Base-by-base conservation (phyloP, 768 basidiomycete genomes). In the Steccherinum ochraceum region DNA sequence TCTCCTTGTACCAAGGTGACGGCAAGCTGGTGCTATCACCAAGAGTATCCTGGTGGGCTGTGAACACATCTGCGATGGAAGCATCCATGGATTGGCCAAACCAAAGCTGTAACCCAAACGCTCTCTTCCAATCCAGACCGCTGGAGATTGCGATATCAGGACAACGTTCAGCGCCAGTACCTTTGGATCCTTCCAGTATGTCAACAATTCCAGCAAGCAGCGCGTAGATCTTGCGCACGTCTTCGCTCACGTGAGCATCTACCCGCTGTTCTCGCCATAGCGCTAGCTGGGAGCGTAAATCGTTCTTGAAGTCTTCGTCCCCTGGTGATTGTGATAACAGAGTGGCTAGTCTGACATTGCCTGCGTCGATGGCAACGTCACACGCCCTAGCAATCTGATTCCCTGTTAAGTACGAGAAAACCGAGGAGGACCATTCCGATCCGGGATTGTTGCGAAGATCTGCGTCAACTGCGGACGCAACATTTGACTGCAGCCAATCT, bases 71-170 rank as follows among this genome's bases (percentile, higher is more conserved):
- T 2, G 80, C 71, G 52, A 93, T 79, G 3, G 89, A 72, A 2
- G 85, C 76, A 52, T 88, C 79, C 56, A 91, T 73, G 2, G 81
- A 75, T 40, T 84, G 76, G 0, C 82, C 83, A 64, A 84, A 97
- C 96, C 96, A 99, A 25, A 98, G 69, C 54, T 85, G 84, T 41
- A 97, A 69, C 2, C 91, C 96, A 62, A 98, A 89, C 0, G 85
- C 84, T 18, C 93, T 81, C 65, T 93, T 94, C 96, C 96, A 99
- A 63, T 96, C 94, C 48, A 97, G 67, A 0, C 81, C 87, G 48
- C 83, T 71, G 16, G 81, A 73, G 3, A 96, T 72, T 50, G 80
- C 71, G 23, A 90, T 61, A 50, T 85, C 82, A 12, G 72, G 64
- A 61, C 74, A 75, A 43, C 77, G 78, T 56, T 75, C 73, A 20